Evolutionary conservation across 2,329 filamentous ascomycete genomes (phyloP).

Genomic region (Fonsecaea monophora): DNA sequence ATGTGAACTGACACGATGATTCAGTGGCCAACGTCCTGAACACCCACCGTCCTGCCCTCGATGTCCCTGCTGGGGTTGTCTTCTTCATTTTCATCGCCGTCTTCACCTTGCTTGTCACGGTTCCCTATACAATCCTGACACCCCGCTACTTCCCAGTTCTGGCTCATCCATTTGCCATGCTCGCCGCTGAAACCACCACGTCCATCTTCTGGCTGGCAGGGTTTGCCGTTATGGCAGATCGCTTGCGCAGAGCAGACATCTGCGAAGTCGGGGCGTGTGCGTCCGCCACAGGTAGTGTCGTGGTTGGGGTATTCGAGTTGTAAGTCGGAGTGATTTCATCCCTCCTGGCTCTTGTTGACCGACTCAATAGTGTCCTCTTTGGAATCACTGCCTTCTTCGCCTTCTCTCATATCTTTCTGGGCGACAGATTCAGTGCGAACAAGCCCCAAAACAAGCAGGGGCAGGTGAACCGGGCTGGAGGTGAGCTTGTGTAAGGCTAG

Average conservation of each 20-base stretch:
- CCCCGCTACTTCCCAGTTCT: constrained; percentile 67
- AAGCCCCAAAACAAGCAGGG: constrained; percentile 18
- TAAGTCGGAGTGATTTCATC: constrained; percentile 41
- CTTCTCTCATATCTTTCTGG: constrained; percentile 36
- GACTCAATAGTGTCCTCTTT: constrained; percentile 25
- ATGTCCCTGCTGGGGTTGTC: constrained; percentile 64
- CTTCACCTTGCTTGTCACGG: constrained; percentile 73
- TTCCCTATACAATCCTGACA: constrained; percentile 72
- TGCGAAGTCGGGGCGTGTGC: constrained; percentile 65
- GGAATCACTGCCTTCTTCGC: constrained; percentile 31
- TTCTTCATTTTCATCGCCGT: constrained; percentile 81
- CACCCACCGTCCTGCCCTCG: constrained; percentile 14
- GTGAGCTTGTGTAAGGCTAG: constrained; percentile 25
- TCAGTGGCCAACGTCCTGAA: constrained; percentile 27
- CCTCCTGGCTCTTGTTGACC: not conserved
- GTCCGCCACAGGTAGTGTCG: constrained; percentile 61
- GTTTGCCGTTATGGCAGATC: constrained; percentile 73
- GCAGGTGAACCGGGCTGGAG: constrained; percentile 25
- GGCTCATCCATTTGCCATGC: constrained; percentile 69
- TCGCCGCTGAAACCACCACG: constrained; percentile 73
- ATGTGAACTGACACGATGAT: constrained; percentile 55
- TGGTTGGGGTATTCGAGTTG: constrained; percentile 59
- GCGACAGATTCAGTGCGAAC: constrained; percentile 24
- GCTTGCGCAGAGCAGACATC: constrained; percentile 62
- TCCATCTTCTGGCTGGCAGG: constrained; percentile 91